Base-by-base conservation (phyloP, 306 rosid genomes). In the Gillenia trifoliata region DNA sequence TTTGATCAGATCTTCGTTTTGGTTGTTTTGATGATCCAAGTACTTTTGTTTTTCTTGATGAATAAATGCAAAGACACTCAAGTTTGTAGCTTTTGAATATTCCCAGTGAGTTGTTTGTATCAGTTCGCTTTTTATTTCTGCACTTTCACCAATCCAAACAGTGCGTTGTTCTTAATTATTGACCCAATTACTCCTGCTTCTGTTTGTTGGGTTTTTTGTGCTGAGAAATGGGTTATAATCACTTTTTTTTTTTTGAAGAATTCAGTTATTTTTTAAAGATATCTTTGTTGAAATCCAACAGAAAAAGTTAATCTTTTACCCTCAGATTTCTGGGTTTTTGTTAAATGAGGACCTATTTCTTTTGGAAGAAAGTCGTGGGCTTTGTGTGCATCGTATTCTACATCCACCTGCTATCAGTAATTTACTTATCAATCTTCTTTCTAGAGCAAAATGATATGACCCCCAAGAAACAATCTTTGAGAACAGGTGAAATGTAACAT, bases 401-500 rank as follows among this genome's bases (percentile, higher is more conserved):
- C n/a, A n/a, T n/a, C n/a, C n/a, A n/a, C n/a, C n/a, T n/a, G n/a
- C n/a, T n/a, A n/a, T n/a, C 25, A 34, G 28, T 4, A 10, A 6
- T 54, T 12, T 56, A 52, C 12, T 71, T 56, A 36, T 71, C 34
- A 56, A 23, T 4, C 52, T n/a, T n/a, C n/a, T n/a, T n/a, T n/a
- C 52, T 15, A 13, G 52, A 16, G 52, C 17, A 45, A 45, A n/a
- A 45, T 45, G 17, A 45, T 61, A 61, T 6, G 23, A 29, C 31
- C 19, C 29, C 29, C 23, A 40, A 31, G 15, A 64, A 64, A 33
- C 36, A 40, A 17, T 11, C 3, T 5, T 71, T 55, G 64, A 56
- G n/a, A n/a, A n/a, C n/a, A 57, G 75, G 70, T 68, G 85, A 77
- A 15, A 16, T 79, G 84, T 76, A 25, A 84, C 81, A 38, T 52